These are phyloP conservation scores for Hymenoscyphus albidus DNA, from an alignment of 2,329 filamentous ascomycete genomes.

Conservation along the genomic window DNA sequence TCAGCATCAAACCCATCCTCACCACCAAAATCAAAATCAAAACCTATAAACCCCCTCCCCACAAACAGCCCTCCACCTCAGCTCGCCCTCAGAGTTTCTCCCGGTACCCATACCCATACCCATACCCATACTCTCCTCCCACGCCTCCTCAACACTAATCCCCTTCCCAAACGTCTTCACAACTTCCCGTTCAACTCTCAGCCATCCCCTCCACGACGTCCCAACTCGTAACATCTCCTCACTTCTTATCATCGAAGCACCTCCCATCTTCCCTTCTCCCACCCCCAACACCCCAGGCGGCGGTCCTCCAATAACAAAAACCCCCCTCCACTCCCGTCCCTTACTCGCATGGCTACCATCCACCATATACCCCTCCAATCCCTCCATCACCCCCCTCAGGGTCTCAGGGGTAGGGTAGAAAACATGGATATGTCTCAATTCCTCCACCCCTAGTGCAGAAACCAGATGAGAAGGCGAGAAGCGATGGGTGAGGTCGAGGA, in stretches of 20 bases:
- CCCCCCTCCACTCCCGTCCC: constrained; percentile 30
- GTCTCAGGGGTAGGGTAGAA: constrained; percentile 19
- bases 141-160: constrained; percentile 32
- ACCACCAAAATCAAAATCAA: not conserved
- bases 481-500: constrained; percentile 52
- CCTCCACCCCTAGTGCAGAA: constrained; percentile 1
- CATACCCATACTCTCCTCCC: constrained; percentile 27
- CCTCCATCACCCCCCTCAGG: too few species aligned
- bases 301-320: constrained; percentile 28
- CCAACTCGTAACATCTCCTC: constrained; percentile 16
- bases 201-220: constrained; percentile 33
- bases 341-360: constrained; percentile 28
- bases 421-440: constrained; percentile 32
- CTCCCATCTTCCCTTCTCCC: too few species aligned
- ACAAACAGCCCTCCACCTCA: constrained; percentile 12
- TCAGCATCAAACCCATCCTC: not conserved
- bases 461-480: constrained; percentile 46
- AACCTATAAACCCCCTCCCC: not conserved
- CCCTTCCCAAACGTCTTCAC: constrained; percentile 24
- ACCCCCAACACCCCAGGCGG: not conserved
- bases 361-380: constrained; percentile 32
- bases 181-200: constrained; percentile 29
- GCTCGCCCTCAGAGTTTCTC: constrained; percentile 14
- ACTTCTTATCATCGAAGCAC: not conserved
- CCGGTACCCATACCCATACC: constrained; percentile 31